phyloP scores from a whole-genome alignment of 2,329 filamentous ascomycete species.

The Hypomyces perniciosus region DNA sequence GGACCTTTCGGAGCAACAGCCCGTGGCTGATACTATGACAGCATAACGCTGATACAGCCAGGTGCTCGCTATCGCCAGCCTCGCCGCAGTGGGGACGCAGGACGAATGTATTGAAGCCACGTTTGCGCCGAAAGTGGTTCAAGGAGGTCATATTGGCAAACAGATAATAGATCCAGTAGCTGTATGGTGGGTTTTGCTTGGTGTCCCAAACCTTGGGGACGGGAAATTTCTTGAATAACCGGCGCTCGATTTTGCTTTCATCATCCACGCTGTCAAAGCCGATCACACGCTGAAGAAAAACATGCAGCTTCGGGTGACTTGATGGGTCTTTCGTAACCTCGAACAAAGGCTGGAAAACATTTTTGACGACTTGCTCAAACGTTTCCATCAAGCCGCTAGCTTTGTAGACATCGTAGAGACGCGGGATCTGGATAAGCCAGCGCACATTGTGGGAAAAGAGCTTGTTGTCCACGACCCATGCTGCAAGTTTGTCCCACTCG shows the following conservation, averaged over 20 bases:
- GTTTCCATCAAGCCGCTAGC: constrained; percentile 77
- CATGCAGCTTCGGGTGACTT: constrained; percentile 84
- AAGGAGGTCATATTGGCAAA: constrained; percentile 91
- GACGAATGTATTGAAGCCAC: constrained; percentile 93
- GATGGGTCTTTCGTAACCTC: constrained; percentile 85
- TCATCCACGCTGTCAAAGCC: constrained; percentile 98
- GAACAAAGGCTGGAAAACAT: constrained; percentile 89
- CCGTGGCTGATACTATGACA: constrained; percentile 97
- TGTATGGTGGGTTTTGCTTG: constrained; percentile 95
- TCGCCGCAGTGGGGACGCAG: constrained; percentile 93
- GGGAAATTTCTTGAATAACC: constrained; percentile 93
- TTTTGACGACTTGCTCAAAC: constrained; percentile 84
- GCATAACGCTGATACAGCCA: constrained; percentile 85
- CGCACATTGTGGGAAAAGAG: constrained; percentile 95
- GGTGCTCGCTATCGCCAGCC: constrained; percentile 91
- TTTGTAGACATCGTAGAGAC: constrained; percentile 94
- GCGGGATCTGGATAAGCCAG: constrained; percentile 93
- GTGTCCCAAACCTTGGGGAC: constrained; percentile 83
- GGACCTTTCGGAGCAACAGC: constrained; percentile 85
- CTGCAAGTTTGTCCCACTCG: constrained; percentile 98
- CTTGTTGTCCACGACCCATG: constrained; percentile 97
- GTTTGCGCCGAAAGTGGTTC: constrained; percentile 83
- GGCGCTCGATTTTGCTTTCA: constrained; percentile 91
- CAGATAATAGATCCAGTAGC: constrained; percentile 97
- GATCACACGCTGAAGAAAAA: constrained; percentile 92